phyloP scores from a whole-genome alignment of 2,329 filamentous ascomycete genomes.

The Nemania sp. region DNA sequence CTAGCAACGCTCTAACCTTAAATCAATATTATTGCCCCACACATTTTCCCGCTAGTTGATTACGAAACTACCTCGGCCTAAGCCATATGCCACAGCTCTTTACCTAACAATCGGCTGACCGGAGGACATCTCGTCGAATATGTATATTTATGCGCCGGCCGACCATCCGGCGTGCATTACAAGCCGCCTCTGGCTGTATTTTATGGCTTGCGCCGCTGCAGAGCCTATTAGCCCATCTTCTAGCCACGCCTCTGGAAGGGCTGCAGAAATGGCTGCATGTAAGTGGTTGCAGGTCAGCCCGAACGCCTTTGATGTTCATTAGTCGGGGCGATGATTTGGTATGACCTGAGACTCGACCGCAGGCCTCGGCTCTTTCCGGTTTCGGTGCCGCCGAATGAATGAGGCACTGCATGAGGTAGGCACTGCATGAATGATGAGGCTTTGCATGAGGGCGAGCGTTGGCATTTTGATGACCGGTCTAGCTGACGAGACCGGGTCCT shows the following conservation, averaged over 20 bases:
- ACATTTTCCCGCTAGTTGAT: too few species aligned
- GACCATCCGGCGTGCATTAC: slow-evolving; percentile 2
- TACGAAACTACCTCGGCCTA: background rate
- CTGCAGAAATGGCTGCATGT: slow-evolving; percentile 1
- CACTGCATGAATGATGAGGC: slow-evolving; percentile 1
- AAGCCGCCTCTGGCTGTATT: slow-evolving; percentile 5
- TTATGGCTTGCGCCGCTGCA: slow-evolving; percentile 3
- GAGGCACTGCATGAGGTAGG: slow-evolving; percentile 1
- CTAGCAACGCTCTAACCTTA: too few species aligned
- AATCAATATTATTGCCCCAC: too few species aligned
- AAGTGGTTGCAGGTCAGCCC: background rate
- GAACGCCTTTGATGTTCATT: slow-evolving; percentile 4
- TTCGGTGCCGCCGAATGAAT: slow-evolving; percentile 5
- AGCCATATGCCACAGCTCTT: background rate
- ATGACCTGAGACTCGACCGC: slow-evolving; percentile 1
- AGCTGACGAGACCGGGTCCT: slow-evolving; percentile 3
- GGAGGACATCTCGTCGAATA: slow-evolving; percentile 2
- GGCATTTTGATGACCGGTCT: slow-evolving; percentile 1
- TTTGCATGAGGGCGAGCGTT: slow-evolving; percentile 4
- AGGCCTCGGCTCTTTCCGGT: slow-evolving; percentile 1
- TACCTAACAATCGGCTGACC: background rate
- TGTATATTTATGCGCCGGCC: slow-evolving; percentile 3
- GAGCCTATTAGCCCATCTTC: slow-evolving; percentile 4
- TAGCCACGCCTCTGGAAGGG: slow-evolving; percentile 4
- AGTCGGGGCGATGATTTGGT: slow-evolving; percentile 3